Base-by-base conservation (phyloP, 495 filamentous ascomycete species). In the Neurospora sp. region DNA sequence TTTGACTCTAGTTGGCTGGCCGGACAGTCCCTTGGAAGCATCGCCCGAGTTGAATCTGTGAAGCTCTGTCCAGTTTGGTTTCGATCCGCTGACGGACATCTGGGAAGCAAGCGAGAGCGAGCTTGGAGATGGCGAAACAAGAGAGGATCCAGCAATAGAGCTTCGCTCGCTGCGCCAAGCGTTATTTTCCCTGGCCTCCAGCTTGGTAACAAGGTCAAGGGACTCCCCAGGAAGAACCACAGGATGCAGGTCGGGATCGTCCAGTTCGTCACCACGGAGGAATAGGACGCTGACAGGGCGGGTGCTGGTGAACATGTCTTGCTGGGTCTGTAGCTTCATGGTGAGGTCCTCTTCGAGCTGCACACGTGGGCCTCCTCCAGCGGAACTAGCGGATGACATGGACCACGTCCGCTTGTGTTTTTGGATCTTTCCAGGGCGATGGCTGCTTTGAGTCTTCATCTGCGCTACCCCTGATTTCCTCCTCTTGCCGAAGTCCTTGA, bases 361-460 rank as follows among this genome's bases (percentile, higher is more conserved):
- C 48, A 89, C 75, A 45, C 91, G 89, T 6, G 85, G 83, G 4
- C 83, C 82, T 31, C 85, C 88, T 8, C 83, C 85, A 22, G 84
- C 87, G 16, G 90, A 94, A 75, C 92, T 91, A 69, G 92, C 87
- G 5, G 94, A 97, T n/a, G 93, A 92, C 85, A 96, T 92, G 27
- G 96, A 98, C 94, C 94, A 98, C 3, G 94, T 96, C 40, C 96
- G 87, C 79, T 97, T 97, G 81, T 97, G 94, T 77, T 97, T 97
- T 7, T 87, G 86, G 8, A 91, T 87, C 79, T 97, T 98, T 10
- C 90, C 89, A 40, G 92, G 90, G 73, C 87, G 82, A 71, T 83
- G 89, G 77, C 69, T 82, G 75, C 82, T 83, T 81, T 70, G 82
- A 72, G 69, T 74, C 88, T 89, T 79, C 79, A 76, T 73, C 79